Evolutionary conservation across 768 basidiomycete genomes (phyloP).

Genomic region (Punctularia strigosozonata): DNA sequence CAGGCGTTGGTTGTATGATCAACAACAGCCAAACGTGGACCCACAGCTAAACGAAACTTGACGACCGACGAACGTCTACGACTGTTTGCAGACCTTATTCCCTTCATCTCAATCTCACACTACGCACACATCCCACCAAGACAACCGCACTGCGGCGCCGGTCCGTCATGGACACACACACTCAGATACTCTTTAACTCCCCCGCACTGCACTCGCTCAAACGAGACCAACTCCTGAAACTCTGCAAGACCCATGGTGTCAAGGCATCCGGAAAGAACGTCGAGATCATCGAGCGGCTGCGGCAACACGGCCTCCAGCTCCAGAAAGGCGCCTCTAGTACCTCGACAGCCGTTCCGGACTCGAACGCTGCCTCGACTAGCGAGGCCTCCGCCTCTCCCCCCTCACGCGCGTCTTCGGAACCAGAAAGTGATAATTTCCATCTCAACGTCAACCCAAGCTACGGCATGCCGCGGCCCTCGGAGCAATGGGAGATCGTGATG

Average conservation of each 20-base stretch:
- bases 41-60: too few species aligned
- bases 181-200: constrained; percentile 75
- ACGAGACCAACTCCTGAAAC: constrained; percentile 72
- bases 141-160: too few species aligned
- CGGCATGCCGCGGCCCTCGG: constrained; percentile 47
- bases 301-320: constrained; percentile 53
- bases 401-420: not conserved
- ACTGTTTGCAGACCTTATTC: too few species aligned
- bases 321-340: too few species aligned
- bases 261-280: constrained; percentile 73
- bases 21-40: too few species aligned
- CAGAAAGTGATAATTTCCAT: too few species aligned
- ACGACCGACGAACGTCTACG: too few species aligned
- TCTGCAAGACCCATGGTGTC: constrained; percentile 75
- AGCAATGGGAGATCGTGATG: constrained; percentile 84
- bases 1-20: too few species aligned
- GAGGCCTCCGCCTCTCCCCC: constrained; percentile 16
- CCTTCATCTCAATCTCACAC: too few species aligned
- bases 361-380: constrained; percentile 43
- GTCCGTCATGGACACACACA: constrained; percentile 59
- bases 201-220: constrained; percentile 76
- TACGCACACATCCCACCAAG: too few species aligned
- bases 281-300: constrained; percentile 60
- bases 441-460: constrained; percentile 3
- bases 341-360: constrained; percentile 29